phyloP scores from a whole-genome alignment of 2,329 filamentous ascomycete species.

The Emydomyces testavorans region DNA sequence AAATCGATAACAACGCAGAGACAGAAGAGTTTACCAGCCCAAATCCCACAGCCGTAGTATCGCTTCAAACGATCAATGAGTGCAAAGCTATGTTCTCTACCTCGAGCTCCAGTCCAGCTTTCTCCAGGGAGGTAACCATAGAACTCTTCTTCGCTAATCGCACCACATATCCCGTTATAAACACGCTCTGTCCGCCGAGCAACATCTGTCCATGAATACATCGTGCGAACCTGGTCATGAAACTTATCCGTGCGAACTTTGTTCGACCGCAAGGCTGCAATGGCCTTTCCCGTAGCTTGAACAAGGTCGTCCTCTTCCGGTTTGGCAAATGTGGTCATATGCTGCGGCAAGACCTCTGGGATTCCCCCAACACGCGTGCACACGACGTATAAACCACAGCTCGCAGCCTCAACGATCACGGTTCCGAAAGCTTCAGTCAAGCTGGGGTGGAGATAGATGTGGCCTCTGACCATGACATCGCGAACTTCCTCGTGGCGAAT shows the following conservation, averaged over 20 bases:
- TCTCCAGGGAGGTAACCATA: slow-evolving; percentile 66
- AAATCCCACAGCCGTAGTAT: slow-evolving; percentile 96
- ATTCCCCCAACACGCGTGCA: slow-evolving; percentile 95
- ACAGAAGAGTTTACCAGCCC: slow-evolving; percentile 96
- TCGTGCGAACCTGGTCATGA: slow-evolving; percentile 91
- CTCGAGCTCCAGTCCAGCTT: slow-evolving; percentile 59
- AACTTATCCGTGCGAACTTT: slow-evolving; percentile 86
- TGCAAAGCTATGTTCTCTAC: slow-evolving; percentile 70
- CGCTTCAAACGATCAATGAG: slow-evolving; percentile 89
- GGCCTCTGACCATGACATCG: slow-evolving; percentile 91
- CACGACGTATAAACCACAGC: slow-evolving; percentile 90
- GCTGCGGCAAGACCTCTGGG: slow-evolving; percentile 83
- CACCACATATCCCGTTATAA: slow-evolving; percentile 82
- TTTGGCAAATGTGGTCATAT: slow-evolving; percentile 97
- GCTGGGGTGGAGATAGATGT: slow-evolving; percentile 92
- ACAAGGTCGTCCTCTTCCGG: slow-evolving; percentile 95
- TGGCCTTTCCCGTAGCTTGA: slow-evolving; percentile 75
- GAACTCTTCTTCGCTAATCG: slow-evolving; percentile 75
- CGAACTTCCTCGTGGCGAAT: slow-evolving; percentile 93
- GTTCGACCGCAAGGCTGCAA: slow-evolving; percentile 71
- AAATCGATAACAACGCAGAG: slow-evolving; percentile 92
- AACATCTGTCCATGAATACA: slow-evolving; percentile 98
- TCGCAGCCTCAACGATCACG: slow-evolving; percentile 93
- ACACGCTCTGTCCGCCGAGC: slow-evolving; percentile 87
- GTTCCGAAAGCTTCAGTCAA: slow-evolving; percentile 96